These are phyloP conservation scores for Sodiomyces alkalinus DNA, from an alignment of 2,329 filamentous ascomycete genomes.

Conservation along the genomic window DNA sequence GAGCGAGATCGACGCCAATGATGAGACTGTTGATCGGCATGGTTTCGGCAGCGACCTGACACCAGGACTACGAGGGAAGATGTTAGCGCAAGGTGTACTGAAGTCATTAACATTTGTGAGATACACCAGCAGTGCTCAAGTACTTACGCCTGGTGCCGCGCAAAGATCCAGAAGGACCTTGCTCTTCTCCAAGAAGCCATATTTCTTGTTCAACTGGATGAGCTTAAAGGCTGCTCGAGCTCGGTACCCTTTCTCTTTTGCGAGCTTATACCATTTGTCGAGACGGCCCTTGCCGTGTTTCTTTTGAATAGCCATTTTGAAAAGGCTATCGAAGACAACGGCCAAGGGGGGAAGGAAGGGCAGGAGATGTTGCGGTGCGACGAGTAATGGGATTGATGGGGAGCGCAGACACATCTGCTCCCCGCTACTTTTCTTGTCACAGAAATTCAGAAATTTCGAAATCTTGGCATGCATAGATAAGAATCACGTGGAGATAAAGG, in stretches of 20 bases:
- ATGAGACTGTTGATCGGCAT: constrained; percentile 88
- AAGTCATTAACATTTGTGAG: background rate
- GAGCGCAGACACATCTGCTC: constrained; percentile 1
- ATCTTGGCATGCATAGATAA: constrained; percentile 4
- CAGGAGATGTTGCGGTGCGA: background rate
- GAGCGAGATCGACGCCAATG: constrained; percentile 82
- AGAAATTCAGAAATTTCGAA: constrained; percentile 5
- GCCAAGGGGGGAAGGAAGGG: no score
- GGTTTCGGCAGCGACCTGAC: constrained; percentile 86
- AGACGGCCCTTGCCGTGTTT: constrained; percentile 97
- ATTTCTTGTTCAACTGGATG: constrained; percentile 97
- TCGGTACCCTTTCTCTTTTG: constrained; percentile 95
- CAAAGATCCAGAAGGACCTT: constrained; percentile 95
- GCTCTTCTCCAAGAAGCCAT: constrained; percentile 93
- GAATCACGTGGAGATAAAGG: constrained; percentile 4
- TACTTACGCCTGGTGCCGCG: constrained; percentile 74
- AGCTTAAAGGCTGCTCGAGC: constrained; percentile 95
- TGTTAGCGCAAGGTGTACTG: constrained; percentile 12
- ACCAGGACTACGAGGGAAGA: constrained; percentile 70
- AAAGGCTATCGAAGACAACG: no score
- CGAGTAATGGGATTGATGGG: background rate
- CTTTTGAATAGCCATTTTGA: constrained; percentile 88
- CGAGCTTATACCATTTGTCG: constrained; percentile 97
- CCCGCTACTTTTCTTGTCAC: background rate
- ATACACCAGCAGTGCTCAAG: background rate